These are phyloP conservation scores for Medicago ruthenica DNA, from an alignment of 306 rosid species.

Conservation along the genomic window DNA sequence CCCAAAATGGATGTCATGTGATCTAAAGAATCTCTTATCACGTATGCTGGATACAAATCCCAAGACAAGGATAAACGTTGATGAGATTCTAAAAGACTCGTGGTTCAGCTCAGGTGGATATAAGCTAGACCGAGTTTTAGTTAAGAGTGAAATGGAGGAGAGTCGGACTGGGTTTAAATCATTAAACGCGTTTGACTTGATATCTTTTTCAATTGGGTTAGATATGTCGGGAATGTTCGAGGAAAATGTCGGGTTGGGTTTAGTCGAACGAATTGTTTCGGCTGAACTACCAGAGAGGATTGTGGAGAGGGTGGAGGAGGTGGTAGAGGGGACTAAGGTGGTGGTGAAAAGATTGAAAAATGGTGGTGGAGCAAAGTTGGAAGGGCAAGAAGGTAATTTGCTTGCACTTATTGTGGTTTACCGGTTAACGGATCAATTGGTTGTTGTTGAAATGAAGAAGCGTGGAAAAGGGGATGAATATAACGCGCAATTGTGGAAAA, in stretches of 20 bases:
- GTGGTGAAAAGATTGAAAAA: slow-evolving; percentile 49
- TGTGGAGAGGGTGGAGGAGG: slow-evolving; percentile 53
- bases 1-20: slow-evolving; percentile 64
- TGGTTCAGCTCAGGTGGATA: slow-evolving; percentile 57
- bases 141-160: slow-evolving; percentile 12
- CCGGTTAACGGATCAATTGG: slow-evolving; percentile 73
- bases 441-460: slow-evolving; percentile 59
- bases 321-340: slow-evolving; percentile 39
- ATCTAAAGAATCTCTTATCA: slow-evolving; percentile 49
- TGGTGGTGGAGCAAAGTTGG: slow-evolving; percentile 53
- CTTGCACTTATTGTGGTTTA: slow-evolving; percentile 39
- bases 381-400: slow-evolving; percentile 64
- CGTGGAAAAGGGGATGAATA: slow-evolving; percentile 11
- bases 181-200: slow-evolving; percentile 79
- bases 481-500: slow-evolving; percentile 51
- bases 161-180: slow-evolving; percentile 12
- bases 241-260: slow-evolving; percentile 33
- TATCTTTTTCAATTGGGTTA: slow-evolving; percentile 72
- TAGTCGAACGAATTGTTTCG: slow-evolving; percentile 62
- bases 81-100: slow-evolving; percentile 60
- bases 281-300: slow-evolving; percentile 52
- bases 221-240: slow-evolving; percentile 62
- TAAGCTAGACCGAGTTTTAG: background rate
- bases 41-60: slow-evolving; percentile 72
- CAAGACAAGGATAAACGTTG: slow-evolving; percentile 61